Percentiles rank a stretch among this genome's conserved stretches.
These are phyloP conservation scores for Gigaspora rosea DNA, from an alignment of 192 early-diverging fungal species.

Conservation along the genomic window DNA sequence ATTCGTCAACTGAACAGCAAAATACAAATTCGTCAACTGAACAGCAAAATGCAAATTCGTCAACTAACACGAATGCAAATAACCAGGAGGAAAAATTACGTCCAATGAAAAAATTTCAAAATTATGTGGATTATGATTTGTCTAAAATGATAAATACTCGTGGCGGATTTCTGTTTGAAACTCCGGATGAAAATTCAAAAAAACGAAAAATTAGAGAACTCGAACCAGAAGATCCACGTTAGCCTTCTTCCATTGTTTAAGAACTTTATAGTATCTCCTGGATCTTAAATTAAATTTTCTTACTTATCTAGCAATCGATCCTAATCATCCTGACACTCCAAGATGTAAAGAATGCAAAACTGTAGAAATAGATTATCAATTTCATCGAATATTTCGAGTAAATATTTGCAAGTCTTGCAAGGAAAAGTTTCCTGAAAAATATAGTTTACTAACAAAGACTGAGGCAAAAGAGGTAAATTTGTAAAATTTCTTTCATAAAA, in stretches of 20 bases:
- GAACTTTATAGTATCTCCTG: background rate
- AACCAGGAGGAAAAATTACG: background rate
- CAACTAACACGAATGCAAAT: background rate
- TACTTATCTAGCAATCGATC: conserved; percentile 43
- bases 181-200: conserved; percentile 40
- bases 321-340: conserved; percentile 58
- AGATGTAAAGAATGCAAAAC: conserved; percentile 84
- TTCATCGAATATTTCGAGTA: conserved; percentile 71
- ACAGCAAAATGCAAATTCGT: too few species aligned
- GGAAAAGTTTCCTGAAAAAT: conserved; percentile 78
- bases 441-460: conserved; percentile 94
- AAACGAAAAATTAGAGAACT: conserved; percentile 42
- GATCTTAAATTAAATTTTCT: conserved; percentile 29
- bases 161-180: conserved; percentile 83
- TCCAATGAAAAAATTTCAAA: conserved; percentile 44
- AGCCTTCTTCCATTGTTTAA: conserved; percentile 18
- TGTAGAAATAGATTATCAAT: conserved; percentile 78
- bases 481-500: background rate
- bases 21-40: background rate
- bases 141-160: conserved; percentile 81
- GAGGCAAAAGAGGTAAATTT: conserved; percentile 75
- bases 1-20: background rate
- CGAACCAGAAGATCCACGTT: conserved; percentile 52
- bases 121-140: conserved; percentile 81
- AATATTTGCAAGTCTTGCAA: conserved; percentile 78